phyloP scores from a whole-genome alignment of 768 basidiomycete genomes.

The Cystofilobasidium macerans region DNA sequence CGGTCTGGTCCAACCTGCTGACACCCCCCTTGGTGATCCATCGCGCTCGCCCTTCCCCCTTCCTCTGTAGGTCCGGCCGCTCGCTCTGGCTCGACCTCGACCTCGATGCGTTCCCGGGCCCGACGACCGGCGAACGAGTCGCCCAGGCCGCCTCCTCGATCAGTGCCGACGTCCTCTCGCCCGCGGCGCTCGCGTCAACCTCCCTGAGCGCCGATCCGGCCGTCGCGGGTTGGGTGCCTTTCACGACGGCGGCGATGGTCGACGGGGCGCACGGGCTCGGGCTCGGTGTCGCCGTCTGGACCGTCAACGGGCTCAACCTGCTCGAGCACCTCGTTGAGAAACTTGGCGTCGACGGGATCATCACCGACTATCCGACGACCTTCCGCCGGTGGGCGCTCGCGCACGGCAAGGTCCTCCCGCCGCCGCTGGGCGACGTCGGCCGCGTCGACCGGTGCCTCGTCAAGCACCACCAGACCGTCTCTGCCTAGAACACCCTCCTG shows the following conservation, averaged over 20 bases:
- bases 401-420: constrained; percentile 46
- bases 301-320: constrained; percentile 53
- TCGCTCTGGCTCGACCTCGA: constrained; percentile 37
- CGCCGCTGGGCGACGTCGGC: constrained; percentile 51
- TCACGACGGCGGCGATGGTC: constrained; percentile 61
- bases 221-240: constrained; percentile 45
- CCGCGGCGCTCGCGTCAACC: constrained; percentile 45
- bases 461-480: constrained; percentile 40
- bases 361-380: constrained; percentile 59
- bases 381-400: constrained; percentile 52
- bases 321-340: constrained; percentile 49
- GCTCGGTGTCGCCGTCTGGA: constrained; percentile 61
- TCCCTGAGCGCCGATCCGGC: constrained; percentile 44
- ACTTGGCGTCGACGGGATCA: constrained; percentile 39
- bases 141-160: constrained; percentile 60
- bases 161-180: constrained; percentile 55
- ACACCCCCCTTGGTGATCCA: too few relatives aligned
- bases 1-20: too few relatives aligned
- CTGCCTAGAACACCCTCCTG: too few relatives aligned
- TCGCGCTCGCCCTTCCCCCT: too few relatives aligned
- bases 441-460: constrained; percentile 54
- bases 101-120: constrained; percentile 54
- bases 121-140: constrained; percentile 49
- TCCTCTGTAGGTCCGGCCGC: background rate
- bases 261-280: constrained; percentile 54